Evolutionary conservation across 2,329 filamentous ascomycete genomes (phyloP), one percentile per base, ranked within the genome.

Genomic region (Cercospora sp.): DNA sequence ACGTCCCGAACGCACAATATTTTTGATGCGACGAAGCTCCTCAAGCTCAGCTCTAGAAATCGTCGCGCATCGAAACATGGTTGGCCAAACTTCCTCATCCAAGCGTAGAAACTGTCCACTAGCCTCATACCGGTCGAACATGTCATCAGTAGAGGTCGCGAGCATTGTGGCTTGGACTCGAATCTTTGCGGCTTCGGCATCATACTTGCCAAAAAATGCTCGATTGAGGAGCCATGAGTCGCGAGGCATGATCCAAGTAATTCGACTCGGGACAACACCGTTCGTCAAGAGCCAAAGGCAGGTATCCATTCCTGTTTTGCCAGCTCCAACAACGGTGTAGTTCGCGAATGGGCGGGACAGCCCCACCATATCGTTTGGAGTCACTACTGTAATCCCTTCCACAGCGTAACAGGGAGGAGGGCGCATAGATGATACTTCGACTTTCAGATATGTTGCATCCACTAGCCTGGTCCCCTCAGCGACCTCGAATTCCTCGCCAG

Each of bases 241-340:
- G 10, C 72, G 67, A 26, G 72, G 72, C 69, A 73, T 70, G 34
- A 73, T 71, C 72, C 70, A 73, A n/a, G 62, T 68, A 18, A 72
- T 70, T n/a, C 53, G 30, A 21, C 32, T 26, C 1, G 67, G 63
- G 10, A 60, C 10, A n/a, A 72, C 57, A 5, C 68, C 69, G 3
- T 66, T 57, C 10, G 55, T 61, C 12, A 73, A 63, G 3, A 73
- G 57, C 72, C 69, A 73, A 0, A 72, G 40, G 21, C 67, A 70
- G 12, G 70, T 61, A 49, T 72, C 72, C 40, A 73, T 72, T 3
- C 69, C 72, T 1, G 69, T 73, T 60, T 73, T 73, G 21, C 71
- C 69, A 0, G 69, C 69, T 12, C 72, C 70, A 13, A 73, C 66
- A 8, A 72, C 60, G 3, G 72, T 73, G 16, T 71, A 73, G 13